A percentile compares a stretch with the other conserved stretches of the same genome.
Conservation (phyloP, 768 basidiomycete species). For the Artomyces pyxidatus region DNA sequence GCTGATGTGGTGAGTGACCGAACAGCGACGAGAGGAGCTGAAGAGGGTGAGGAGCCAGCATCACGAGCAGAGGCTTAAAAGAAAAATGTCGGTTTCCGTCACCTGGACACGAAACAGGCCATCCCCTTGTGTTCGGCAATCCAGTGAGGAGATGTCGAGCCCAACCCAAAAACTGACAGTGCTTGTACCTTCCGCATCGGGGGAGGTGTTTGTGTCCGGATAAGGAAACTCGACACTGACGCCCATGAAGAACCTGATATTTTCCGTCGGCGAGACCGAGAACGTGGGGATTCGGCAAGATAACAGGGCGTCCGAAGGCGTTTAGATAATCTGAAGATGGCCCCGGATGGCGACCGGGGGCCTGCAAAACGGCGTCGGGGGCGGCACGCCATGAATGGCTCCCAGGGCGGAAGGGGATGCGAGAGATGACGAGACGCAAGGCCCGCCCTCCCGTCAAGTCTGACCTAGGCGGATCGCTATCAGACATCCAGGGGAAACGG, state of each 20-base stretch:
- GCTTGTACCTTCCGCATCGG: constrained; percentile 8
- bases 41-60: neutral
- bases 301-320: neutral
- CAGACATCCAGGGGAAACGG: too few relatives aligned
- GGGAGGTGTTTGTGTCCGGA: constrained; percentile 7
- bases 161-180: neutral
- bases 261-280: neutral
- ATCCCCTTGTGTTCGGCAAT: constrained; percentile 12
- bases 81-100: neutral
- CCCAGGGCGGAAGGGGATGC: too few relatives aligned
- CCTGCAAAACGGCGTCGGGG: neutral
- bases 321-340: neutral
- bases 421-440: too few relatives aligned
- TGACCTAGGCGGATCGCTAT: too few relatives aligned
- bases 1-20: neutral
- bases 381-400: too few relatives aligned
- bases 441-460: too few relatives aligned
- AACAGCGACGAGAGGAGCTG: neutral
- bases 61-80: constrained; percentile 1
- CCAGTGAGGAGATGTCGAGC: neutral
- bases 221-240: constrained; percentile 3
- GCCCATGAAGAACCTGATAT: neutral
- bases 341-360: neutral
- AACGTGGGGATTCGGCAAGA: neutral
- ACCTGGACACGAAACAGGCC: constrained; percentile 5